phyloP scores from a whole-genome alignment of 306 rosid species.

The Citrullus amarus region DNA sequence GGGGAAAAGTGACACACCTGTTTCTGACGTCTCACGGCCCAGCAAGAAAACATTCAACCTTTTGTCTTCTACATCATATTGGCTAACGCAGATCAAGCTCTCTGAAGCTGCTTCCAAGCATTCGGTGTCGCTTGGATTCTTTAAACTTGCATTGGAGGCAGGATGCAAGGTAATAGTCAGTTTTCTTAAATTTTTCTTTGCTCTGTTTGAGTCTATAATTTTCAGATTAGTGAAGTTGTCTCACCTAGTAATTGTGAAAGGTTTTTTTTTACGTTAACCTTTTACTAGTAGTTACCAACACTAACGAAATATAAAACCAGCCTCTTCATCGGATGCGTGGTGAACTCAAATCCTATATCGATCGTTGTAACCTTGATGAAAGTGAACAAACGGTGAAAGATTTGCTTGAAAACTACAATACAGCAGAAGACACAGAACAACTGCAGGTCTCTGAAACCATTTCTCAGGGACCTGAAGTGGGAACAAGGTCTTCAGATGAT shows the following conservation, averaged over 20 bases:
- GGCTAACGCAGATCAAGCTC: constrained; percentile 77
- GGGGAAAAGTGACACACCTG: constrained; percentile 51
- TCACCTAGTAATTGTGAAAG: not conserved
- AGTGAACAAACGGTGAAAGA: constrained; percentile 42
- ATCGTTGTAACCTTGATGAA: constrained; percentile 41
- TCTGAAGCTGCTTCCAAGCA: constrained; percentile 71
- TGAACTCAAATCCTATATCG: constrained; percentile 46
- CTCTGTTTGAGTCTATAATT: not conserved
- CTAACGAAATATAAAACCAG: constrained; percentile 14
- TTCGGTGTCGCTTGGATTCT: constrained; percentile 71
- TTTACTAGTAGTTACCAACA: not conserved
- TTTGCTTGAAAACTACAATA: constrained; percentile 35
- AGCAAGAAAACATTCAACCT: constrained; percentile 40
- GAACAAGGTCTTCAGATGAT: constrained; percentile 58
- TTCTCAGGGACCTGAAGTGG: constrained; percentile 57
- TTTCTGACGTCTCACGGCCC: constrained; percentile 44
- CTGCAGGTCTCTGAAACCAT: constrained; percentile 47
- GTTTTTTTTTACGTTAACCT: not conserved
- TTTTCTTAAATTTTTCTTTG: not conserved
- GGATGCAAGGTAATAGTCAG: constrained; percentile 61
- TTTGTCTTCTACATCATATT: constrained; percentile 65
- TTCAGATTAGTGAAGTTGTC: not conserved
- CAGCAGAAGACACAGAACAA: constrained; percentile 33
- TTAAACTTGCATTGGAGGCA: constrained; percentile 75
- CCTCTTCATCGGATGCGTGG: constrained; percentile 56